Evolutionary conservation across 371 early-diverging fungal species (phyloP).

Genomic region (Mucor velutinosus): DNA sequence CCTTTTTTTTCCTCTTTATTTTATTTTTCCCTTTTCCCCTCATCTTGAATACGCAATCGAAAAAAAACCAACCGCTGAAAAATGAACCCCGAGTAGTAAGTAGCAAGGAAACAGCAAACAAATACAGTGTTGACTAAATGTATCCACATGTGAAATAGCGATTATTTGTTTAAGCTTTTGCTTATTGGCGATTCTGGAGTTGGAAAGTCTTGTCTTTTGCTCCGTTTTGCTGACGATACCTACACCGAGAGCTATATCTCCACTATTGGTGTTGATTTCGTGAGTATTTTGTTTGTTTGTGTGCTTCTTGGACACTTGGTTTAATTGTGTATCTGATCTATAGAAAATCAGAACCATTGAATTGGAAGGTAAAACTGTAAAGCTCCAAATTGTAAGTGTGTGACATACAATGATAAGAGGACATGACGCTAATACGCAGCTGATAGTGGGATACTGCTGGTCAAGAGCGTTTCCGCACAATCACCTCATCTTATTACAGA

Average conservation of each 20-base stretch:
- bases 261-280: constrained; percentile 99
- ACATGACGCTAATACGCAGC: not conserved
- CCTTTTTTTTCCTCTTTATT: not conserved
- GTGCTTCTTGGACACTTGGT: not conserved
- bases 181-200: constrained; percentile 99
- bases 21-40: not conserved
- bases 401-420: not conserved
- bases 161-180: constrained; percentile 98
- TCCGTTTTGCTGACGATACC: constrained; percentile 98
- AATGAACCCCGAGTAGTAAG: constrained; percentile 50
- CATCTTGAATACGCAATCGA: not conserved
- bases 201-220: constrained; percentile 98
- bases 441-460: constrained; percentile 99
- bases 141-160: constrained; percentile 51
- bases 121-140: not conserved
- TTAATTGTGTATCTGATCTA: not conserved
- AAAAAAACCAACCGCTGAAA: constrained; percentile 3
- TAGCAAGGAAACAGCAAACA: not conserved
- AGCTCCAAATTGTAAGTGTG: constrained; percentile 92
- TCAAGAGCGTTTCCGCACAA: constrained; percentile 99
- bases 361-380: constrained; percentile 97
- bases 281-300: constrained; percentile 37
- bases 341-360: constrained; percentile 99
- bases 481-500: constrained; percentile 98
- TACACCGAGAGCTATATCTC: constrained; percentile 98